These are phyloP conservation scores for Chalciporus chontae DNA, from an alignment of 768 basidiomycete genomes.

Conservation along the genomic window DNA sequence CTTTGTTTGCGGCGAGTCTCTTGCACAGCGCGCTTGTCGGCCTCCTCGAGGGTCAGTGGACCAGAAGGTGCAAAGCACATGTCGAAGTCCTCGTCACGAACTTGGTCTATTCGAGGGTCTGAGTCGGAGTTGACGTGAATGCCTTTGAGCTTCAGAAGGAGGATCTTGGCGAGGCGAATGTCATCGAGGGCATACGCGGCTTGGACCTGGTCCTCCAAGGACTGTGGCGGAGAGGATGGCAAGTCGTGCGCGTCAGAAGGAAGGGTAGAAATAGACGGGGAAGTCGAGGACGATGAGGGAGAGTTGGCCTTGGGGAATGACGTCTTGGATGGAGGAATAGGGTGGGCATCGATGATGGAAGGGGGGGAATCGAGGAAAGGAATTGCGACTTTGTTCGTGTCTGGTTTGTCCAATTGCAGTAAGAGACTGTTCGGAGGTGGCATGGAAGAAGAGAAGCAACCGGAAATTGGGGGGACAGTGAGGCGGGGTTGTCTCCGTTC, in stretches of 20 bases:
- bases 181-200: slow-evolving; percentile 65
- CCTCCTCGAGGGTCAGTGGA: slow-evolving; percentile 39
- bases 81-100: slow-evolving; percentile 48
- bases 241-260: slow-evolving; percentile 44
- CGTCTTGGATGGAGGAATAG: neutral
- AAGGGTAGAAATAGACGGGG: slow-evolving; percentile 25
- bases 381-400: neutral
- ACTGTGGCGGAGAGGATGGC: slow-evolving; percentile 37
- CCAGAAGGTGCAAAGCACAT: slow-evolving; percentile 37
- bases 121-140: slow-evolving; percentile 55
- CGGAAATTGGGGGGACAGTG: neutral
- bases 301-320: neutral
- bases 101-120: slow-evolving; percentile 61
- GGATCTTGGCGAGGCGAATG: slow-evolving; percentile 61
- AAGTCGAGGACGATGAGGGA: slow-evolving; percentile 10
- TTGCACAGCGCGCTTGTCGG: slow-evolving; percentile 36
- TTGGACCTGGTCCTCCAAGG: slow-evolving; percentile 63
- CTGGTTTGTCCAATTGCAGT: slow-evolving; percentile 3
- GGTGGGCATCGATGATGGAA: neutral
- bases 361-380: neutral
- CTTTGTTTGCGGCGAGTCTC: slow-evolving; percentile 33
- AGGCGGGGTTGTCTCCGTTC: slow-evolving; percentile 29
- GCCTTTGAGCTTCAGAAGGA: slow-evolving; percentile 58
- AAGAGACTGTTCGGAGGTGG: slow-evolving; percentile 1
- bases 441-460: neutral